Evolutionary conservation across 306 rosid genomes (phyloP).

Genomic region (Psophocarpus tetragonolobus): DNA sequence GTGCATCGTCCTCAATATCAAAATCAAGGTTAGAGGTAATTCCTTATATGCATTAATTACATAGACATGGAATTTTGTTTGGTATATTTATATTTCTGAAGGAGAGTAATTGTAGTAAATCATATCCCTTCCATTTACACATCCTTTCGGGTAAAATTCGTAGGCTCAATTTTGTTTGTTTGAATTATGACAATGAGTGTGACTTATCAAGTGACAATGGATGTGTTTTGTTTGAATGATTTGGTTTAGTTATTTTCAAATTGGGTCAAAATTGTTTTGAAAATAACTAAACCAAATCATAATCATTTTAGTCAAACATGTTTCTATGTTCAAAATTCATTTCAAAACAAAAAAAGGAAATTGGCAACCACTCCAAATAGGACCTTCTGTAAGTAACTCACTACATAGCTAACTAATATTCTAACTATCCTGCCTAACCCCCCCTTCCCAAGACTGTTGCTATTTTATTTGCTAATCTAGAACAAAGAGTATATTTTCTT

Average conservation of each 20-base stretch:
- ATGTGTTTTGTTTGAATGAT: too few relatives aligned
- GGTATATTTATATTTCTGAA: background rate
- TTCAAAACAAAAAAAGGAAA: too few relatives aligned
- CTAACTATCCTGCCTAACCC: too few relatives aligned
- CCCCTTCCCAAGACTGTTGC: too few relatives aligned
- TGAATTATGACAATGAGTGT: background rate
- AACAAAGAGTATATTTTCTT: background rate
- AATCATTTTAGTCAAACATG: too few relatives aligned
- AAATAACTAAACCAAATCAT: too few relatives aligned
- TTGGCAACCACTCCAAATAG: too few relatives aligned
- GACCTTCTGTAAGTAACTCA: too few relatives aligned
- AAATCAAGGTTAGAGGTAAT: conserved; percentile 60
- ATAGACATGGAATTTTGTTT: background rate
- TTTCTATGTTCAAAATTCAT: too few relatives aligned
- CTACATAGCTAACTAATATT: too few relatives aligned
- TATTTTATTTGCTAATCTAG: background rate
- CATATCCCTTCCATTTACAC: background rate
- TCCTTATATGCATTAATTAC: background rate
- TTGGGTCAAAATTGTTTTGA: too few relatives aligned
- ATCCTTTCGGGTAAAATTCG: background rate
- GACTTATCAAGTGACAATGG: background rate
- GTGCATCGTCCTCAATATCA: conserved; percentile 68
- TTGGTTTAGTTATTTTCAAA: too few relatives aligned
- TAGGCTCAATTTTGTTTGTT: background rate
- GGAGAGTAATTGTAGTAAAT: background rate